Evolutionary conservation across 1,139 yeast species (phyloP).

Genomic region (Lodderomyces theae): DNA sequence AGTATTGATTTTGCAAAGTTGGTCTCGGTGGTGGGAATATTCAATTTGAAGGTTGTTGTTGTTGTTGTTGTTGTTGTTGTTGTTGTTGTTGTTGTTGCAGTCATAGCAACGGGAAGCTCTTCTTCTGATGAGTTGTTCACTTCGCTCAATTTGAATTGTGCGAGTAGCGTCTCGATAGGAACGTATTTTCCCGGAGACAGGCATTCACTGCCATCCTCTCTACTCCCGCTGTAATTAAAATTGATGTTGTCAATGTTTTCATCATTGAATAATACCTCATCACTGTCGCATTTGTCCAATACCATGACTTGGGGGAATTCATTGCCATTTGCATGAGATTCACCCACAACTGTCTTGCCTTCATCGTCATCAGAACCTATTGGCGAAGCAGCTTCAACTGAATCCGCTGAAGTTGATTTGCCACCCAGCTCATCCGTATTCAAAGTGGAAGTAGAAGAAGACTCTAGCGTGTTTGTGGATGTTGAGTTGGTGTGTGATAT

Average conservation of each 20-base stretch:
- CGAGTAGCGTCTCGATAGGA: slow-evolving; percentile 26
- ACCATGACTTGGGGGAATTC: not conserved
- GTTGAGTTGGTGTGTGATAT: not conserved
- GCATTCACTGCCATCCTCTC: slow-evolving; percentile 11
- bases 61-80: slow-evolving; percentile 4
- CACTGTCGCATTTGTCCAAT: not conserved
- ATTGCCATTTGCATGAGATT: not conserved
- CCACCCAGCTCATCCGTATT: not conserved
- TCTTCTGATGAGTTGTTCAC: not conserved
- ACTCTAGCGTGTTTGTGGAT: not conserved
- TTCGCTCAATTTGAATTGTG: slow-evolving; percentile 3
- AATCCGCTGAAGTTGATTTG: not conserved
- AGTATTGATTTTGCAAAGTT: not conserved
- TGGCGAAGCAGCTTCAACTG: not conserved
- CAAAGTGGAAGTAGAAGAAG: not conserved
- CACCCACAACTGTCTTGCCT: not conserved
- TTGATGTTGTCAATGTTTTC: slow-evolving; percentile 12
- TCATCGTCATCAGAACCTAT: not conserved
- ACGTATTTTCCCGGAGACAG: slow-evolving; percentile 16
- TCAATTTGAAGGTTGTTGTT: slow-evolving; percentile 5
- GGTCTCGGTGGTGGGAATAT: slow-evolving; percentile 1
- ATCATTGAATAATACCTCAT: slow-evolving; percentile 2
- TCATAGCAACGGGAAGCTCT: not conserved
- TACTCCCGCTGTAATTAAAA: slow-evolving; percentile 5
- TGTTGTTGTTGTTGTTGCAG: no score